These are phyloP conservation scores for Backusella morwellensis DNA, from an alignment of 192 early-diverging fungal species.

Conservation along the genomic window DNA sequence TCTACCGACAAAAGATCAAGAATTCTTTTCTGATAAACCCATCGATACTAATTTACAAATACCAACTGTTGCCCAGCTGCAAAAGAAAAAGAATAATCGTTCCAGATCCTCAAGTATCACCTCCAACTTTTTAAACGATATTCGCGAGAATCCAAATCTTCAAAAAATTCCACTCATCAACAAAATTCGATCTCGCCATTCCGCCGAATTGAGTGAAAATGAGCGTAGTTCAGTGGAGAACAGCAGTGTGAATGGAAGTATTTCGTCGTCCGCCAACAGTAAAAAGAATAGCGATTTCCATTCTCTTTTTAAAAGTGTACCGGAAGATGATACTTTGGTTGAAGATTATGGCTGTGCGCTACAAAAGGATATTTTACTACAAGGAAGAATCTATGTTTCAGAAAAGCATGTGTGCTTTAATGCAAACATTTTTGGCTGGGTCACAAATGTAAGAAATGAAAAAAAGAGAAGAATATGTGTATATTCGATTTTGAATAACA, in stretches of 20 bases:
- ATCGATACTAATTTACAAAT: background rate
- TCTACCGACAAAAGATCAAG: background rate
- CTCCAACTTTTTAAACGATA: background rate
- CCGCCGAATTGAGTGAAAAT: constrained; percentile 25
- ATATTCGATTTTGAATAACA: background rate
- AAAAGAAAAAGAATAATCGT: background rate
- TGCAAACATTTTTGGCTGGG: constrained; percentile 85
- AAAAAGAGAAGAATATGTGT: background rate
- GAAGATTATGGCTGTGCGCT: constrained; percentile 72
- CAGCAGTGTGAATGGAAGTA: constrained; percentile 10
- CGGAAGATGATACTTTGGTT: constrained; percentile 45
- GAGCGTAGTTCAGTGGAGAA: background rate
- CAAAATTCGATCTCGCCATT: constrained; percentile 5
- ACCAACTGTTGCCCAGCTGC: background rate
- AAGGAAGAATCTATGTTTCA: constrained; percentile 79
- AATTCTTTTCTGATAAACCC: background rate
- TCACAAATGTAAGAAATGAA: constrained; percentile 53
- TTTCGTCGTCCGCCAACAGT: background rate
- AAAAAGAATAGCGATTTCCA: constrained; percentile 41
- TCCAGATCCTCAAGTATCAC: constrained; percentile 18
- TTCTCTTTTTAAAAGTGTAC: constrained; percentile 45
- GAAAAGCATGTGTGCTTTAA: constrained; percentile 75
- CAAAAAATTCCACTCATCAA: constrained; percentile 8
- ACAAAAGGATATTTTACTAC: constrained; percentile 82
- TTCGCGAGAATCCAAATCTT: background rate